These are phyloP conservation scores for Mercurialis annua DNA, from an alignment of 345 rosid species.

Conservation along the genomic window DNA sequence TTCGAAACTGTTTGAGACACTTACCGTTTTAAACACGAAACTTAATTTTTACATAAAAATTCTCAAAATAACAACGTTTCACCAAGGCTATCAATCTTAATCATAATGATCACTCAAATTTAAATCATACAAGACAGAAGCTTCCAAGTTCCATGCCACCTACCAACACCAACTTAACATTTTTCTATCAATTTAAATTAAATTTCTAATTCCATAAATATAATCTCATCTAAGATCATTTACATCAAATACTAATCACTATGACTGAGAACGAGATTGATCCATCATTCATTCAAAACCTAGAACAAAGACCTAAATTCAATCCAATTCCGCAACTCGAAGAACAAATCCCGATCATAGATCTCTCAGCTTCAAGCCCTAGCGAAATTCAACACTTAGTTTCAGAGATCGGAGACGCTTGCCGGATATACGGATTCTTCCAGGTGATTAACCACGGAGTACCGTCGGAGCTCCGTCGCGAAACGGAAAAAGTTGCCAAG, in stretches of 20 bases:
- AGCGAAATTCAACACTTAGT: slow-evolving; percentile 30
- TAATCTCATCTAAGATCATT: too few relatives aligned
- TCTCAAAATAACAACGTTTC: too few relatives aligned
- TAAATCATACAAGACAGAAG: slow-evolving; percentile 9
- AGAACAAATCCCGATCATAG: slow-evolving; percentile 41
- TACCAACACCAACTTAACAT: background rate
- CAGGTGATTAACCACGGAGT: slow-evolving; percentile 87
- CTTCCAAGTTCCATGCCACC: background rate
- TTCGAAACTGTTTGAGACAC: too few relatives aligned
- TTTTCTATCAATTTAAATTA: too few relatives aligned
- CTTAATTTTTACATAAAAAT: too few relatives aligned
- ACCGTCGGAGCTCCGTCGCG: slow-evolving; percentile 38
- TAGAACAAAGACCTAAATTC: slow-evolving; percentile 21
- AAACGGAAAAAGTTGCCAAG: slow-evolving; percentile 38
- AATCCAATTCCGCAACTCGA: slow-evolving; percentile 6
- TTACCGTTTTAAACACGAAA: too few relatives aligned
- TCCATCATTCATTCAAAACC: slow-evolving; percentile 23
- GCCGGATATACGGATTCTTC: slow-evolving; percentile 84
- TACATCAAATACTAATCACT: too few relatives aligned
- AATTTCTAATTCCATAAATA: too few relatives aligned
- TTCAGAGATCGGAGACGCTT: slow-evolving; percentile 48
- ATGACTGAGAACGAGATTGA: slow-evolving; percentile 34
- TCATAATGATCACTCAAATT: too few relatives aligned
- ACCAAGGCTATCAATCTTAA: too few relatives aligned
- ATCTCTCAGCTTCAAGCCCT: slow-evolving; percentile 39